Evolutionary conservation across 108 stramenopile species (phyloP).

Genomic region (Heterococcus sp.): DNA sequence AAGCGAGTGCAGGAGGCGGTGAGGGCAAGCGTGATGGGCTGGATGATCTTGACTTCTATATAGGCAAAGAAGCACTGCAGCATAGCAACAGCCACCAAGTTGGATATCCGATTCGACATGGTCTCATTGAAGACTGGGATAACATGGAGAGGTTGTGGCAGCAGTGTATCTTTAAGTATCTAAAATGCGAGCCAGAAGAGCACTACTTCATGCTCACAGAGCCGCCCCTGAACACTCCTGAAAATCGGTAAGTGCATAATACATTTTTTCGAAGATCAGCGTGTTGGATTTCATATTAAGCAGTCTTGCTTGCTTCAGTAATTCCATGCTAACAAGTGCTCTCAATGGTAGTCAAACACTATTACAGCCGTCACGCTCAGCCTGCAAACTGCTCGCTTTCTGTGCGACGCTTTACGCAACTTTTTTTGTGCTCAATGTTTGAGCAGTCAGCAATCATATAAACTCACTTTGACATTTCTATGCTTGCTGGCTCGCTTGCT

Average conservation of each 20-base stretch:
- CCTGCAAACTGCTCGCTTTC: too few species aligned
- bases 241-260: conserved; percentile 49
- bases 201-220: conserved; percentile 70
- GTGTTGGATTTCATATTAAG: too few species aligned
- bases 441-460: too few species aligned
- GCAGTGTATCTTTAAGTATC: conserved; percentile 63
- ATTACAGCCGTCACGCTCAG: too few species aligned
- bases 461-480: too few species aligned
- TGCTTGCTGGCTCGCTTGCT: too few species aligned
- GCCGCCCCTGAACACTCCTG: conserved; percentile 70
- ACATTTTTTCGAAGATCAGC: too few species aligned
- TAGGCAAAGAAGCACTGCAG: conserved; percentile 57
- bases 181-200: conserved; percentile 70
- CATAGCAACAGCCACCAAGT: conserved; percentile 59
- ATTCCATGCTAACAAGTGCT: too few species aligned
- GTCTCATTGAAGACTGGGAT: conserved; percentile 70
- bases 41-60: conserved; percentile 66
- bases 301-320: too few species aligned
- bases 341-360: too few species aligned
- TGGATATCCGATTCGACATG: conserved; percentile 67
- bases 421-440: too few species aligned
- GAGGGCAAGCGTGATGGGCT: conserved; percentile 50
- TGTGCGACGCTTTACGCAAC: too few species aligned
- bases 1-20: background rate
- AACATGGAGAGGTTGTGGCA: conserved; percentile 74